Conservation (phyloP, 1,284 basidiomycete species). For the Waitea zeae region DNA sequence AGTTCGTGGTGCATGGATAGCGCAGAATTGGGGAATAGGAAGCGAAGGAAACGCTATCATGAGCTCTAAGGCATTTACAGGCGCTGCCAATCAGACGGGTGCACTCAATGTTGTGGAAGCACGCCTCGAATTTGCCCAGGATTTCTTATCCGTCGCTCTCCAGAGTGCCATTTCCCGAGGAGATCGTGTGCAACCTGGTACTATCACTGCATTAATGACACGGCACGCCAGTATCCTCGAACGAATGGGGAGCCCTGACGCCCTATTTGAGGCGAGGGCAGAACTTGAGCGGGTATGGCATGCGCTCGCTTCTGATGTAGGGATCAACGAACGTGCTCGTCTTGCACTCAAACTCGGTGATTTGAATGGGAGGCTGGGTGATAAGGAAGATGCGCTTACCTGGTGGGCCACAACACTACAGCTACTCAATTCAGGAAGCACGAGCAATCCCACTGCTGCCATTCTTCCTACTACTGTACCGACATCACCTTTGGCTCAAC, state of each 20-base stretch:
- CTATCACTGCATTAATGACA: conserved; percentile 38
- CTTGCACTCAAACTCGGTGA: conserved; percentile 51
- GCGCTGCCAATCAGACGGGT: conserved; percentile 16
- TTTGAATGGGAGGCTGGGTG: conserved; percentile 34
- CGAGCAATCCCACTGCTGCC: conserved; percentile 1
- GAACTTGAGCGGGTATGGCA: conserved; percentile 52
- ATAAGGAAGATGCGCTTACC: conserved; percentile 30
- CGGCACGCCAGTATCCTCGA: conserved; percentile 54
- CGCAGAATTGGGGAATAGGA: conserved; percentile 53
- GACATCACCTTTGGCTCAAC: conserved; percentile 45
- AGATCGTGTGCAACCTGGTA: conserved; percentile 27
- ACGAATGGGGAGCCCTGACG: conserved; percentile 39
- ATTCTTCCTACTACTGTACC: conserved; percentile 18
- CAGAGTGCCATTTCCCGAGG: conserved; percentile 22
- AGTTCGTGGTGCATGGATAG: conserved; percentile 64
- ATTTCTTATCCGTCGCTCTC: conserved; percentile 35
- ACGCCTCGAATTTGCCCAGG: conserved; percentile 31
- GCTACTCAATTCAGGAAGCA: conserved; percentile 10
- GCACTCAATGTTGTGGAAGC: conserved; percentile 30
- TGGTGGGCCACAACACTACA: conserved; percentile 53
- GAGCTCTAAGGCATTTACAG: conserved; percentile 18
- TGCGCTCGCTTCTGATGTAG: conserved; percentile 19
- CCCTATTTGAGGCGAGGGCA: conserved; percentile 37
- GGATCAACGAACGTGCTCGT: conserved; percentile 24
- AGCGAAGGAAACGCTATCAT: conserved; percentile 18